Conservation (phyloP, 176 grass and related monocot species). For the Avena eriantha region DNA sequence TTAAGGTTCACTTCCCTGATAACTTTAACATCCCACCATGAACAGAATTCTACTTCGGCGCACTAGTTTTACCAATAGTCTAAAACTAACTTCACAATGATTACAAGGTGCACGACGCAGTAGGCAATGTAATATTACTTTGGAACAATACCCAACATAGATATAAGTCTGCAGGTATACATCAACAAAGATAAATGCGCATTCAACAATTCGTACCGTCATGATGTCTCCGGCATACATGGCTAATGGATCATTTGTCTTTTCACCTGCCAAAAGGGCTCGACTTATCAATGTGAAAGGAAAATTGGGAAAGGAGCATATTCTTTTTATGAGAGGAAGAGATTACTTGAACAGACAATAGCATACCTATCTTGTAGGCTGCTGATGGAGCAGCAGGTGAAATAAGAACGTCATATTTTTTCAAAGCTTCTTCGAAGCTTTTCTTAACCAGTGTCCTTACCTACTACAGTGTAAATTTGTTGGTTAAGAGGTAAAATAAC, state of each 20-base stretch:
- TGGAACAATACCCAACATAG: not conserved
- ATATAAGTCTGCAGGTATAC: not conserved
- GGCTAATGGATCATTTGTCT: constrained; percentile 91
- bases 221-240: constrained; percentile 97
- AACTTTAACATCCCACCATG: not conserved
- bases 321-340: not conserved
- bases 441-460: constrained; percentile 92
- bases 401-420: constrained; percentile 77
- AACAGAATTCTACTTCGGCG: not conserved
- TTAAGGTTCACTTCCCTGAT: not conserved
- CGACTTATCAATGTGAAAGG: constrained; percentile 12
- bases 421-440: constrained; percentile 89
- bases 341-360: constrained; percentile 18
- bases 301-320: constrained; percentile 15
- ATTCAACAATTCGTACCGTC: constrained; percentile 66
- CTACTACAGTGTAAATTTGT: constrained; percentile 59
- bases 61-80: not conserved
- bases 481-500: not conserved
- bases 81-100: not conserved
- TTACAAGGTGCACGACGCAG: not conserved
- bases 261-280: constrained; percentile 73
- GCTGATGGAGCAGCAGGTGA: constrained; percentile 92
- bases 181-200: constrained; percentile 8
- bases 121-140: not conserved
- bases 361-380: constrained; percentile 91